phyloP scores from a whole-genome alignment of 495 filamentous ascomycete genomes.

The Talaromyces trachyspermus region DNA sequence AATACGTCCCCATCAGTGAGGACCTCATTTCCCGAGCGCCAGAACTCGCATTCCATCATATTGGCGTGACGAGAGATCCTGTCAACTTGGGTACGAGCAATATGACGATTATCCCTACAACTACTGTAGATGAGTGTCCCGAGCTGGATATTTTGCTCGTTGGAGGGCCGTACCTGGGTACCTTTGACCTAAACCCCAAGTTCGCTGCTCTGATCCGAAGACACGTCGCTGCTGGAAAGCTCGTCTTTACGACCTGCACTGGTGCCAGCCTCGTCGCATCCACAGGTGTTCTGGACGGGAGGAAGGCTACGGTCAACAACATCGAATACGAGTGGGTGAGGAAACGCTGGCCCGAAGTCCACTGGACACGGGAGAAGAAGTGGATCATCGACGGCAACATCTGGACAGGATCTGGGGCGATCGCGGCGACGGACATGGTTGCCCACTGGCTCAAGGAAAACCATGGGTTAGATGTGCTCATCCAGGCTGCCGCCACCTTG shows the following conservation, averaged over 20 bases:
- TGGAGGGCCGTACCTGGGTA: constrained; percentile 14
- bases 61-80: constrained; percentile 22
- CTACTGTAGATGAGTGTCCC: constrained; percentile 19
- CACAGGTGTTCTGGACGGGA: constrained; percentile 16
- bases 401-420: constrained; percentile 28
- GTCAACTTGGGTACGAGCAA: constrained; percentile 14
- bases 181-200: constrained; percentile 12
- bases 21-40: constrained; percentile 14
- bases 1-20: constrained; percentile 8
- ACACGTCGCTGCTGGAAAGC: constrained; percentile 20
- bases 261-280: constrained; percentile 17
- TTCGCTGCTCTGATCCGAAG: constrained; percentile 16
- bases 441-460: constrained; percentile 25
- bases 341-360: constrained; percentile 20
- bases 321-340: constrained; percentile 12
- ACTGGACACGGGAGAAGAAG: constrained; percentile 24
- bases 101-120: constrained; percentile 19
- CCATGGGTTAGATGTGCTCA: constrained; percentile 16
- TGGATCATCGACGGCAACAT: constrained; percentile 29
- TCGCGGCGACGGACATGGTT: constrained; percentile 33
- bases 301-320: constrained; percentile 25
- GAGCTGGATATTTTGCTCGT: constrained; percentile 23
- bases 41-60: constrained; percentile 25
- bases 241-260: constrained; percentile 21
- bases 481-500: constrained; percentile 12